Percentiles rank a stretch among this genome's conserved stretches.
Conservation (phyloP, 2,329 filamentous ascomycete species). For the Neonectria magnoliae region DNA sequence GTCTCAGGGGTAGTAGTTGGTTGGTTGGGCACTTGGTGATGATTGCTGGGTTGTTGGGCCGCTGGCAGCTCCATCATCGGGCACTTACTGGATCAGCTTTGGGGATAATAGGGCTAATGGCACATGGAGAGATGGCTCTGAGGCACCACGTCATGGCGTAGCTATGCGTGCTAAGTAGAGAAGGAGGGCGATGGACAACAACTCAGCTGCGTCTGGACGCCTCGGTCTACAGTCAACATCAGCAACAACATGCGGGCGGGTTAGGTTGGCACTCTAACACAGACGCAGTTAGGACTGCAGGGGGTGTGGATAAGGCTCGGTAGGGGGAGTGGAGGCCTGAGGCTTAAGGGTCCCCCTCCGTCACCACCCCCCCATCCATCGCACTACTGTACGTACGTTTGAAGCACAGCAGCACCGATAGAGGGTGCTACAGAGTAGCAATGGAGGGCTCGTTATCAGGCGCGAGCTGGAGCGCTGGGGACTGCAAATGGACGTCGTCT, state of each 20-base stretch:
- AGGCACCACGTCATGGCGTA: conserved; percentile 14
- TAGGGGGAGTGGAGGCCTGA: background rate
- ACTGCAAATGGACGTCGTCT: conserved; percentile 1
- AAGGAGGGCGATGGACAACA: background rate
- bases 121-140: background rate
- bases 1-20: conserved; percentile 1
- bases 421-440: background rate
- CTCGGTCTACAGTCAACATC: background rate
- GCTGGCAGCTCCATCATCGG: conserved; percentile 16
- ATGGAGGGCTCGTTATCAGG: background rate
- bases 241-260: background rate
- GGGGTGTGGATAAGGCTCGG: background rate
- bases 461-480: background rate
- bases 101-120: conserved; percentile 17
- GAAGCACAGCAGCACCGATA: background rate
- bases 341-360: background rate
- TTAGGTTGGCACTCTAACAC: background rate
- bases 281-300: background rate
- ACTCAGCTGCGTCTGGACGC: background rate
- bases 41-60: conserved; percentile 16
- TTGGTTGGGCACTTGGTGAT: conserved; percentile 17
- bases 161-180: background rate
- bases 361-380: background rate
- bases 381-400: background rate
- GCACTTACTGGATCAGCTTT: conserved; percentile 6